These are phyloP conservation scores for Orychophragmus violaceus DNA, from an alignment of 345 rosid genomes.

Conservation along the genomic window DNA sequence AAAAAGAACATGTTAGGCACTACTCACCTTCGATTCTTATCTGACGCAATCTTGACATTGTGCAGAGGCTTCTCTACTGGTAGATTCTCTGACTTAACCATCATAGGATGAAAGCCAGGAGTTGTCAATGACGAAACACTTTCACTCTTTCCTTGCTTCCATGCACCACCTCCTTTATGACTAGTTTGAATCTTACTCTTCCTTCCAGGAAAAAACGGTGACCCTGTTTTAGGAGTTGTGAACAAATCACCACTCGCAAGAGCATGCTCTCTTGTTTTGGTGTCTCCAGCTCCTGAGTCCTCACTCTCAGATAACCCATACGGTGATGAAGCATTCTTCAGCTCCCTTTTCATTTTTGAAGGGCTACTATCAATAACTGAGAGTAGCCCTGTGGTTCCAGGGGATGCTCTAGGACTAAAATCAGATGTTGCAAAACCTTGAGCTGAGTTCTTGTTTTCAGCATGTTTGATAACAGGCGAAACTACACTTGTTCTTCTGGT, in stretches of 20 bases:
- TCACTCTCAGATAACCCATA: conserved; percentile 76
- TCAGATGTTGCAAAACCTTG: conserved; percentile 59
- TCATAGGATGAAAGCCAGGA: conserved; percentile 43
- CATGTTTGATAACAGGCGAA: conserved; percentile 53
- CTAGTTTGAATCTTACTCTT: conserved; percentile 48
- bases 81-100: conserved; percentile 56
- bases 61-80: conserved; percentile 59
- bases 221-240: conserved; percentile 47
- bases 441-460: conserved; percentile 50
- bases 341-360: conserved; percentile 55
- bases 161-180: conserved; percentile 66
- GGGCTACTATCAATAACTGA: conserved; percentile 37
- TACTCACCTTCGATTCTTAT: conserved; percentile 66
- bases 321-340: conserved; percentile 57
- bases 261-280: conserved; percentile 52
- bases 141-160: conserved; percentile 77
- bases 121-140: conserved; percentile 48
- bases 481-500: conserved; percentile 73
- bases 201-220: conserved; percentile 41
- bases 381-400: conserved; percentile 46
- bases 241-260: conserved; percentile 47
- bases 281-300: conserved; percentile 81
- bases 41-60: conserved; percentile 48
- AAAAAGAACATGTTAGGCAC: conserved; percentile 12
- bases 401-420: conserved; percentile 47